Evolutionary conservation across 1,139 yeast species (phyloP).

Genomic region (Groenewaldozyma auringiensis): DNA sequence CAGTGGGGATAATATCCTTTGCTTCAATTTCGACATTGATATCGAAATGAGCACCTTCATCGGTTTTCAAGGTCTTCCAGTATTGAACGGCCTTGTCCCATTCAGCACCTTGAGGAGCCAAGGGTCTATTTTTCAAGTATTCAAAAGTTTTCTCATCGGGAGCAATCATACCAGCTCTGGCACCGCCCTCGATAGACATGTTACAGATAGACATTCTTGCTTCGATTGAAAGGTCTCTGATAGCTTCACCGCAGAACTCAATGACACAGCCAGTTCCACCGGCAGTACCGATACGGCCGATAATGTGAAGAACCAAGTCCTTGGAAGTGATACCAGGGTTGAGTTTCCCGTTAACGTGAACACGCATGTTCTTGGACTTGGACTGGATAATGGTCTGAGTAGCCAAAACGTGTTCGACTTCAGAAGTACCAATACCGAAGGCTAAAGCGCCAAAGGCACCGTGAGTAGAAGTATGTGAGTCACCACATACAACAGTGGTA

Average conservation of each 20-base stretch:
- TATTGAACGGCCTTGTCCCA: slow-evolving; percentile 91
- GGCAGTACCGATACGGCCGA: slow-evolving; percentile 96
- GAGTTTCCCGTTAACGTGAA: slow-evolving; percentile 74
- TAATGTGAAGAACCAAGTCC: slow-evolving; percentile 87
- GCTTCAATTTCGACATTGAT: slow-evolving; percentile 75
- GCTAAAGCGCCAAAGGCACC: slow-evolving; percentile 99
- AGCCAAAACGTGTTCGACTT: slow-evolving; percentile 96
- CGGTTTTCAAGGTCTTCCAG: slow-evolving; percentile 85
- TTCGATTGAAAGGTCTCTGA: slow-evolving; percentile 84
- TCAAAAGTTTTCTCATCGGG: slow-evolving; percentile 87
- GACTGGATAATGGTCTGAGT: slow-evolving; percentile 94
- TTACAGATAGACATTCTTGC: slow-evolving; percentile 99
- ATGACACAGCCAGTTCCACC: slow-evolving; percentile 98
- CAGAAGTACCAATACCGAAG: slow-evolving; percentile 97
- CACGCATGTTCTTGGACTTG: slow-evolving; percentile 92
- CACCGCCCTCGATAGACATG: slow-evolving; percentile 98
- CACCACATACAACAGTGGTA: slow-evolving; percentile 98
- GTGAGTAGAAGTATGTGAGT: slow-evolving; percentile 95
- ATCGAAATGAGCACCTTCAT: slow-evolving; percentile 85
- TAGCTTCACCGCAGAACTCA: slow-evolving; percentile 95
- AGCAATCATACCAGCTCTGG: slow-evolving; percentile 98
- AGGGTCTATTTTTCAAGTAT: slow-evolving; percentile 86
- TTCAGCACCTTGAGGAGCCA: slow-evolving; percentile 86
- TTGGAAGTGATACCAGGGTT: slow-evolving; percentile 88
- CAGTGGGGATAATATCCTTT: slow-evolving; percentile 83